phyloP scores from a whole-genome alignment of 345 rosid genomes.

The Eucalyptus cloeziana region DNA sequence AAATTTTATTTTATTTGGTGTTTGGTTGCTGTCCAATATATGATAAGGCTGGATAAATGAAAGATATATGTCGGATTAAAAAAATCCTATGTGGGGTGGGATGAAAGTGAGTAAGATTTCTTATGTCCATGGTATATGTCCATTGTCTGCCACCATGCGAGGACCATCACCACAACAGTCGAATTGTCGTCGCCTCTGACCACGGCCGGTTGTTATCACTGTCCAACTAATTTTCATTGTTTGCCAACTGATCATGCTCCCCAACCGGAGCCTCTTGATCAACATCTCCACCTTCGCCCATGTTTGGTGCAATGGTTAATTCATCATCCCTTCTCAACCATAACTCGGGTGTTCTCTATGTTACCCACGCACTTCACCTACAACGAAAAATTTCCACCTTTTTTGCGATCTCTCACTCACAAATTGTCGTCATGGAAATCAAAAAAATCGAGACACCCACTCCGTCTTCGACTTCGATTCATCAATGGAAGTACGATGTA shows the following conservation, averaged over 20 bases:
- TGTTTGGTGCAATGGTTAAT: background rate
- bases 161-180: background rate
- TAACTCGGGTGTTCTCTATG: background rate
- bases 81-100: background rate
- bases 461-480: background rate
- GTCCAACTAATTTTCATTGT: background rate
- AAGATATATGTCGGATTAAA: too few species aligned
- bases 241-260: background rate
- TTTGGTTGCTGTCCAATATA: too few species aligned
- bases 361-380: background rate
- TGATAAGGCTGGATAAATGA: too few species aligned
- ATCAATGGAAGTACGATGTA: background rate
- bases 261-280: background rate
- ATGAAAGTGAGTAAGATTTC: background rate
- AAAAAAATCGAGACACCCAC: background rate
- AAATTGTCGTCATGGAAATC: background rate
- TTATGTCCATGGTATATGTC: background rate
- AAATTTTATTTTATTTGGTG: rapidly evolving
- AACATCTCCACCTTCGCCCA: background rate
- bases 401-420: background rate
- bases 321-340: background rate
- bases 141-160: rapidly evolving
- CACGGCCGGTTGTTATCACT: rapidly evolving
- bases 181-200: background rate
- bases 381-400: background rate